Base-by-base conservation (phyloP, 441 rosid species). In the Mallotus japonicus region DNA sequence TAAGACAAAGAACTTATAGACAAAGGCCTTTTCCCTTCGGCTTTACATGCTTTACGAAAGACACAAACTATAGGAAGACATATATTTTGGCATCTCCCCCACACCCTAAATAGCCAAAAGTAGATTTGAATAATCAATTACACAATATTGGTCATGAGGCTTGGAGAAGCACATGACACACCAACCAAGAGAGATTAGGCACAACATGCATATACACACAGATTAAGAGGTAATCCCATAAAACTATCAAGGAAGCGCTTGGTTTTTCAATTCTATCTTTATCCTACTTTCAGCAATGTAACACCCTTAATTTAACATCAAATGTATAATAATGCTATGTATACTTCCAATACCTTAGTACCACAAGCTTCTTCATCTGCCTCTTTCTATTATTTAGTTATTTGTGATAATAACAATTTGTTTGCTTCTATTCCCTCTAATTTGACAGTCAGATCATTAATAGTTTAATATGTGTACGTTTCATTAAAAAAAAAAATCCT, bases 261-360 rank as follows among this genome's bases (percentile, higher is more conserved):
- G 22, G 37, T n/a, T 56, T 57, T 68, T 8, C 40, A 47, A 32
- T 51, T 61, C 46, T 42, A 42, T 40, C 54, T 57, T 8, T 50
- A 69, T 57, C 6, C 19, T 69, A 8, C 40, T 40, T 64, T 13
- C 17, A 5, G 16, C 24, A n/a, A 5, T 37, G 40, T 10, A 5
- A 56, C 51, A 6, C 54, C 53, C 61, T 54, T 17, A 69, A 56
- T 20, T 46, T 17, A 40, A 17, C 15, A 62, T 62, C 44, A 40
- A 16, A 7, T 62, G 3, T 7, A 61, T 6, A 64, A 44, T 1
- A 64, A 10, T 64, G 17, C 14, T 64, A 56, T 10, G 34, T 14
- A 40, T n/a, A 64, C 20, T 69, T 69, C 50, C 20, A 55, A 44
- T 20, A 13, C 13, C 57, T 69, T 42, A 64, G 54, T 32, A 56